Base-by-base conservation (phyloP, 441 rosid species). In the Breynia disticha region DNA sequence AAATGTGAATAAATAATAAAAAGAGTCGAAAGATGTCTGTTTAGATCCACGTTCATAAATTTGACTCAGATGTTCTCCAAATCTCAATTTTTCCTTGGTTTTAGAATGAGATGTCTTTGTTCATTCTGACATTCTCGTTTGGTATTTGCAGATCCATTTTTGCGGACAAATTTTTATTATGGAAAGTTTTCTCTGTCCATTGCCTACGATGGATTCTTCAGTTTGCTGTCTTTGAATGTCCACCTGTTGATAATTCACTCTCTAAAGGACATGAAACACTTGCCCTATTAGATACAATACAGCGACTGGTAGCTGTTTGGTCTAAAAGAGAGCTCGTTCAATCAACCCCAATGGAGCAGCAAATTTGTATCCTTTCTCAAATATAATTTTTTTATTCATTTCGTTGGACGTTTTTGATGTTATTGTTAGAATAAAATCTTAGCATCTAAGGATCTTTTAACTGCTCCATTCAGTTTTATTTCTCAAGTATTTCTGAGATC, bases 181-280 rank as follows among this genome's bases (percentile, higher is more conserved):
- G 99, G 99, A 89, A 93, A 76, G 83, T 93, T 59, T 84, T 86
- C 67, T 96, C 99, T 62, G 50, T 86, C 46, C 65, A 80, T 67
- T 93, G 97, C 78, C 82, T 89, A 59, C 78, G 78, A 67, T 89
- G 97, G 99, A 81, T 89, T 57, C 74, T 93, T 66, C 97, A 93
- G 42, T 86, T 86, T 72, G 77, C 90, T 46, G 86, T 86, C 69
- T 74, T 93, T 60, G 75, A 73, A 52, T 79, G 82, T 63, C 88
- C 93, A 41, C 87, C 95, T 19, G 61, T 67, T 61, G 65, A 76
- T 49, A 73, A 61, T 77, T 50, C 69, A 39, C 81, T 60, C 52
- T 61, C 64, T 38, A 77, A 68, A 76, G 82, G 75, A 66, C 56
- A 67, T 21, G 51, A 65, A 49, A 59, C 57, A 10, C 66, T 52